Evolutionary conservation across 2,329 filamentous ascomycete genomes (phyloP).

Genomic region (Samsoniella hepiali): DNA sequence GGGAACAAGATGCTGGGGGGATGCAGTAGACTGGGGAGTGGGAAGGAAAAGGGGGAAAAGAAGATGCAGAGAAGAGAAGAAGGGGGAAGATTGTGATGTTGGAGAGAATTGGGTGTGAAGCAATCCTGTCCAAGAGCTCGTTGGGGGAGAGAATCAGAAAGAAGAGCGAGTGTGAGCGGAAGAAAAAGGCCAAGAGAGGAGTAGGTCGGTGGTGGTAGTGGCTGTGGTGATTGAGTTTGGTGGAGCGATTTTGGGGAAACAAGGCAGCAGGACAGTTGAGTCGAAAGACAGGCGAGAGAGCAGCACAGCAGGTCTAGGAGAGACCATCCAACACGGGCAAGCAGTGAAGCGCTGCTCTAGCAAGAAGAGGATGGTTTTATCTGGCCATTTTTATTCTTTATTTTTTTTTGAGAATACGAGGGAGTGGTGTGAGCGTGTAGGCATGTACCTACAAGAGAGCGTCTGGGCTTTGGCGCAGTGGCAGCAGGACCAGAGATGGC

Average conservation of each 20-base stretch:
- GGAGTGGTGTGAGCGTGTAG: not conserved
- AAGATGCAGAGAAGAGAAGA: constrained; percentile 22
- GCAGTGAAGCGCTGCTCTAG: not conserved
- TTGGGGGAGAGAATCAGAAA: constrained; percentile 25
- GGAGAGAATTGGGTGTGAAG: constrained; percentile 26
- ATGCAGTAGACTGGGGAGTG: constrained; percentile 22
- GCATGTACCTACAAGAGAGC: no score
- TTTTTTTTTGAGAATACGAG: not conserved
- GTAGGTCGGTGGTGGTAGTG: not conserved
- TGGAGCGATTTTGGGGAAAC: constrained; percentile 5
- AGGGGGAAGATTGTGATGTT: constrained; percentile 22
- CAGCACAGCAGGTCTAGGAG: not conserved
- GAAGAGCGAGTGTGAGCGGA: constrained; percentile 21
- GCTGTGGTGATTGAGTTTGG: not conserved
- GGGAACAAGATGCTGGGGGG: constrained; percentile 14
- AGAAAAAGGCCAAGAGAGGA: constrained; percentile 7
- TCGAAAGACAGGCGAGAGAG: not conserved
- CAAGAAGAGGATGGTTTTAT: not conserved
- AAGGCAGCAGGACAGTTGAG: not conserved
- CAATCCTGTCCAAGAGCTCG: constrained; percentile 27
- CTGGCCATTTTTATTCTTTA: not conserved
- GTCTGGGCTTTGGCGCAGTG: not conserved
- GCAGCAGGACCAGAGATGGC: not conserved
- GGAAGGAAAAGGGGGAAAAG: constrained; percentile 23
- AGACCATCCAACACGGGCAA: no score